Evolutionary conservation across 768 basidiomycete genomes (phyloP).

Genomic region (Zangia roseola): DNA sequence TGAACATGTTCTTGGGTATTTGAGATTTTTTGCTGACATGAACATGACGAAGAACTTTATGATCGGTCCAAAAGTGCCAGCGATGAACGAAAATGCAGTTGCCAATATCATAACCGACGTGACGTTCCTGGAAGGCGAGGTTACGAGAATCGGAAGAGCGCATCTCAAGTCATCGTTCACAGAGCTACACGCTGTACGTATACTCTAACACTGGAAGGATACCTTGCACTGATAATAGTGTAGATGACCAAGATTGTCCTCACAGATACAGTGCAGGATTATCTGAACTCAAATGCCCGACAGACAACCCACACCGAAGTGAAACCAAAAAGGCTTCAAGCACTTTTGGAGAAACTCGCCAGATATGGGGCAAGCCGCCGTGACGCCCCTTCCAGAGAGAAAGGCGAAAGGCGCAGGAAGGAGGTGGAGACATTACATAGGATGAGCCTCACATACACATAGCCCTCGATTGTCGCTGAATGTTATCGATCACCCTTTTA

Average conservation of each 20-base stretch:
- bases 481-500: slow-evolving; percentile 5
- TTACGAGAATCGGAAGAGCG: slow-evolving; percentile 69
- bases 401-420: slow-evolving; percentile 68
- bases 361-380: slow-evolving; percentile 63
- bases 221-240: slow-evolving; percentile 5
- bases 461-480: not conserved
- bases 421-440: slow-evolving; percentile 79
- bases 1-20: slow-evolving; percentile 36
- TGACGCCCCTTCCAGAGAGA: slow-evolving; percentile 57
- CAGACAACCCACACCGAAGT: slow-evolving; percentile 64
- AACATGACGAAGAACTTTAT: slow-evolving; percentile 60
- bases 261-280: slow-evolving; percentile 73
- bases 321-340: slow-evolving; percentile 68
- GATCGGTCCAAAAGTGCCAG: slow-evolving; percentile 67
- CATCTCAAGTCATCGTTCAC: slow-evolving; percentile 72
- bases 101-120: slow-evolving; percentile 85
- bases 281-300: slow-evolving; percentile 67
- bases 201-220: slow-evolving; percentile 2
- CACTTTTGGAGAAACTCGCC: slow-evolving; percentile 77
- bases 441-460: slow-evolving; percentile 33
- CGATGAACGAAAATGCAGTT: slow-evolving; percentile 88
- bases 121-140: slow-evolving; percentile 85
- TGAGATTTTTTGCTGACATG: slow-evolving; percentile 1
- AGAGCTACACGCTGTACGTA: slow-evolving; percentile 74
- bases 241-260: slow-evolving; percentile 75